Evolutionary conservation across 352 stramenopile genomes (phyloP).

Genomic region (Globisporangium lucens): DNA sequence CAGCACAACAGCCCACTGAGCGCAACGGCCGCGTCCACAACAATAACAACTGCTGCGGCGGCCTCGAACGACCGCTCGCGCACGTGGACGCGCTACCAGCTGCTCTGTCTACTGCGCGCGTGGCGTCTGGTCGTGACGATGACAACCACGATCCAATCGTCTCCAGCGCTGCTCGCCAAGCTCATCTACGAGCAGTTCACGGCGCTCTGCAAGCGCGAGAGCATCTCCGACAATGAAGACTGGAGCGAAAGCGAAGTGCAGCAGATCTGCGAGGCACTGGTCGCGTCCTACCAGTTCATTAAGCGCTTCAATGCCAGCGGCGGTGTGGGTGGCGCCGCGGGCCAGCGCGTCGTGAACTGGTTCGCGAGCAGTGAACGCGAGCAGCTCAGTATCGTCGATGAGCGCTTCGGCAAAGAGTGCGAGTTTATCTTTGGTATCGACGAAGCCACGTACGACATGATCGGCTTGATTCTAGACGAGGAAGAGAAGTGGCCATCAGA

Average conservation of each 20-base stretch:
- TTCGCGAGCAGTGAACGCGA: conserved; percentile 2
- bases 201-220: background rate
- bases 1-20: background rate
- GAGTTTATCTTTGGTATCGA: conserved; percentile 1
- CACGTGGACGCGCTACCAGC: background rate
- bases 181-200: conserved; percentile 1
- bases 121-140: conserved; percentile 1
- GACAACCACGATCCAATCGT: background rate
- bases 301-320: conserved; percentile 4
- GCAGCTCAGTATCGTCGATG: background rate
- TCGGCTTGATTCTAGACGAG: background rate
- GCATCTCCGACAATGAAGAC: background rate
- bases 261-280: background rate
- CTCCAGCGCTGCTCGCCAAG: background rate
- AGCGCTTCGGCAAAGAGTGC: background rate
- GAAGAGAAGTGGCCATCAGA: background rate
- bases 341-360: background rate
- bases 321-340: background rate
- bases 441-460: background rate
- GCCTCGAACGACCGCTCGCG: background rate
- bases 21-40: no score
- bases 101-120: background rate
- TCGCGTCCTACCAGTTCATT: background rate
- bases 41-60: background rate
- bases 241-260: background rate